phyloP scores from a whole-genome alignment of 2,329 filamentous ascomycete genomes.

The Monilinia vaccinii-corymbosi region DNA sequence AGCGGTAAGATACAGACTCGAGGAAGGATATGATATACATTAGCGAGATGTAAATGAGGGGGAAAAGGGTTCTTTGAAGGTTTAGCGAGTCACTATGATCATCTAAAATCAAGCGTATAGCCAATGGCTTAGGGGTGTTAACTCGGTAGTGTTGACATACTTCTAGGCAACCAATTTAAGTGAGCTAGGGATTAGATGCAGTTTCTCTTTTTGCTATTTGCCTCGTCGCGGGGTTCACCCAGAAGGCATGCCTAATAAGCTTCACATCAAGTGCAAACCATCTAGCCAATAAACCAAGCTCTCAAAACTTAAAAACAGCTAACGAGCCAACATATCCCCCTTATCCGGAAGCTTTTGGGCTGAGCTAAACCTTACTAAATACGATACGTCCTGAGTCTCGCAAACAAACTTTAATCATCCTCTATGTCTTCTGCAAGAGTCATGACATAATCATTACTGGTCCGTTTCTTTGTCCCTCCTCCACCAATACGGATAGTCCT shows the following conservation, averaged over 20 bases:
- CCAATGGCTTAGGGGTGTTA: neutral
- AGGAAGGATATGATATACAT: neutral
- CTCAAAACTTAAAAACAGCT: neutral
- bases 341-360: neutral
- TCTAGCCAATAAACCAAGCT: neutral
- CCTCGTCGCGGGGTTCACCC: neutral
- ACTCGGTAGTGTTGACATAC: neutral
- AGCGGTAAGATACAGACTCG: neutral
- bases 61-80: neutral
- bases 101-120: neutral
- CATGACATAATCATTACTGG: neutral
- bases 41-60: neutral
- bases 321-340: neutral
- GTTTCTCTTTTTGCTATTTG: neutral
- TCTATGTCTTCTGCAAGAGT: neutral
- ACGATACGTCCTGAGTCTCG: neutral
- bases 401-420: neutral
- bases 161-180: neutral
- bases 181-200: neutral
- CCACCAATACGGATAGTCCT: neutral
- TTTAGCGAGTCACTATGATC: neutral
- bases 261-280: neutral
- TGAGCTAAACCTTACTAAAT: neutral
- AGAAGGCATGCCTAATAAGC: neutral
- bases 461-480: neutral